Evolutionary conservation across 345 rosid genomes (phyloP).

Genomic region (Theobroma cacao): DNA sequence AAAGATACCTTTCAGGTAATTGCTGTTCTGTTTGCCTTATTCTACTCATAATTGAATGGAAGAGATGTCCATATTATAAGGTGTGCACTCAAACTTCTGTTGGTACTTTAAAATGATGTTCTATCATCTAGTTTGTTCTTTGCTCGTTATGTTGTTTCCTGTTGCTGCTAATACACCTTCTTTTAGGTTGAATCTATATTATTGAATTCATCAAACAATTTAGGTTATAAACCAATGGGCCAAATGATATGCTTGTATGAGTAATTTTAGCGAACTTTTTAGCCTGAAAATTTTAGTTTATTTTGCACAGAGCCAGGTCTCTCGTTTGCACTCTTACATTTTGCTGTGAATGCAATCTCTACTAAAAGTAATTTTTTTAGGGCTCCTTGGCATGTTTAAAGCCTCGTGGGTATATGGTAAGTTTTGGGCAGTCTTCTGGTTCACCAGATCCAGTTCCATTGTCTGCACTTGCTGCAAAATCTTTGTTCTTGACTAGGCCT

Average conservation of each 20-base stretch:
- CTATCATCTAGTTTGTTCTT: not conserved
- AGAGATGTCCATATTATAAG: not conserved
- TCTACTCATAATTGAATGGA: not conserved
- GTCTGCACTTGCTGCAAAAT: constrained; percentile 67
- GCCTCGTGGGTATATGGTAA: constrained; percentile 78
- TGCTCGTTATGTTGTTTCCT: not conserved
- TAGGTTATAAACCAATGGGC: not conserved
- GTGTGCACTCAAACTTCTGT: not conserved
- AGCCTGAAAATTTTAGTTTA: not conserved
- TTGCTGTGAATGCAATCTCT: not conserved
- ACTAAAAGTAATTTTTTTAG: constrained; percentile 24
- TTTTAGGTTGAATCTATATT: not conserved
- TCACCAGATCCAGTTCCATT: constrained; percentile 68
- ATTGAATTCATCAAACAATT: not conserved
- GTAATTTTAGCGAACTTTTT: not conserved
- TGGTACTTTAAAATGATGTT: not conserved
- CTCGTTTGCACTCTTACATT: not conserved
- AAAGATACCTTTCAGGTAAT: constrained; percentile 84
- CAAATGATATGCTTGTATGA: not conserved
- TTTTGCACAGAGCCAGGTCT: not conserved
- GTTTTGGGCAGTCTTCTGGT: constrained; percentile 90
- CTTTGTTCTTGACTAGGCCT: constrained; percentile 84
- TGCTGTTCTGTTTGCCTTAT: not conserved
- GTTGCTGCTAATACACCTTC: not conserved
- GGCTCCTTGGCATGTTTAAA: constrained; percentile 85